Evolutionary conservation across 208 protist genomes (phyloP).

Genomic region (Plasmodiophora brassicae): DNA sequence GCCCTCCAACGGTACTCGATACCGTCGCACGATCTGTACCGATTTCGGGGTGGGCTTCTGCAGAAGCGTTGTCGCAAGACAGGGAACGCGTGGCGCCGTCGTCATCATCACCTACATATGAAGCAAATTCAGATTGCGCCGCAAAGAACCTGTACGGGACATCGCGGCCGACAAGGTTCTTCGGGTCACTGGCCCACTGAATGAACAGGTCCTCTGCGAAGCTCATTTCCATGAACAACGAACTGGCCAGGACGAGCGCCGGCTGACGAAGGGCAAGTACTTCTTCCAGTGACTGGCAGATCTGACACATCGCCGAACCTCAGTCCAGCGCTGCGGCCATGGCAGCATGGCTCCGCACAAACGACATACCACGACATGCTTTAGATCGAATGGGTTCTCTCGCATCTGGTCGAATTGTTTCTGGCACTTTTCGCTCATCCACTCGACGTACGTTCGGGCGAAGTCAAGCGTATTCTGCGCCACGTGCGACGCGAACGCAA

Average conservation of each 20-base stretch:
- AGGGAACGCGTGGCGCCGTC: background rate
- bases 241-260: slow-evolving; percentile 26
- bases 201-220: slow-evolving; percentile 45
- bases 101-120: background rate
- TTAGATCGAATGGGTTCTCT: slow-evolving; percentile 43
- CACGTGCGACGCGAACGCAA: slow-evolving; percentile 62
- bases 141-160: background rate
- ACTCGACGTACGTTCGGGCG: slow-evolving; percentile 53
- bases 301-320: too few relatives aligned
- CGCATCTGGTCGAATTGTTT: slow-evolving; percentile 48
- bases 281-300: slow-evolving; percentile 36
- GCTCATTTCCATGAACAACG: background rate
- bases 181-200: slow-evolving; percentile 30
- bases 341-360: too few relatives aligned
- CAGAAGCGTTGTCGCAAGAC: background rate
- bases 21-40: background rate
- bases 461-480: slow-evolving; percentile 60
- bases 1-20: slow-evolving; percentile 31
- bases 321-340: too few relatives aligned
- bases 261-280: slow-evolving; percentile 36
- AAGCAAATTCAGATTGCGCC: background rate
- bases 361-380: background rate
- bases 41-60: background rate
- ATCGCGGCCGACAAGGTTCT: slow-evolving; percentile 44
- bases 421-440: slow-evolving; percentile 67